phyloP scores from a whole-genome alignment of 345 rosid species.

The Eucalyptus polybractea region DNA sequence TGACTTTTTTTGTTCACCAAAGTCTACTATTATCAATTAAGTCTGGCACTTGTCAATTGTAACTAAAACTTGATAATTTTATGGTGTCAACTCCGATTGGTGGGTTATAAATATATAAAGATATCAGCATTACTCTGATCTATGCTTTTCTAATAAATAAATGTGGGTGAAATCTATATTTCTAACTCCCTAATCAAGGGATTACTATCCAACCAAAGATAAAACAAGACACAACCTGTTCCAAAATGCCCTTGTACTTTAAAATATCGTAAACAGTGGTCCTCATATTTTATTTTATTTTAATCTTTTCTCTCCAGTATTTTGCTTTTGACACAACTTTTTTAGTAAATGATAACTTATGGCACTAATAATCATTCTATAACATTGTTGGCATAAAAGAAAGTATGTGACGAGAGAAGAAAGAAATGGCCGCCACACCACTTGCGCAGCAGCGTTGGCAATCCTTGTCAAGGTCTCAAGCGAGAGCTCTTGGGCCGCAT shows the following conservation, averaged over 20 bases:
- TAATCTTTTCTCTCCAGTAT: neutral
- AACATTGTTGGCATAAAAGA: neutral
- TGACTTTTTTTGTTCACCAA: too few relatives aligned
- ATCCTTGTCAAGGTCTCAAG: neutral
- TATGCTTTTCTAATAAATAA: neutral
- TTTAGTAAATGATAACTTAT: neutral
- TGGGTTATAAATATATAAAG: neutral
- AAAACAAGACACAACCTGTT: neutral
- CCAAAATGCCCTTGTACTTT: neutral
- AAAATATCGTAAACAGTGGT: neutral
- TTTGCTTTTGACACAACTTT: neutral
- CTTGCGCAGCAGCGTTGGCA: neutral
- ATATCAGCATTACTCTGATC: neutral
- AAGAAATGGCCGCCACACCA: neutral
- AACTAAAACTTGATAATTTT: neutral
- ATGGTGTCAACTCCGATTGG: too few relatives aligned
- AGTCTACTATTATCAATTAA: too few relatives aligned
- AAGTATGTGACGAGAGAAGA: neutral
- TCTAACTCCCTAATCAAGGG: neutral
- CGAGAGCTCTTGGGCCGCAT: neutral
- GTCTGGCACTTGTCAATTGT: neutral
- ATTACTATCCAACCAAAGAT: neutral
- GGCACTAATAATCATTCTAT: neutral
- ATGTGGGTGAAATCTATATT: neutral
- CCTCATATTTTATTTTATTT: neutral